Evolutionary conservation across 805 yeast genomes (phyloP), one percentile per base, ranked within the genome.

Genomic region (Candida railenensis): DNA sequence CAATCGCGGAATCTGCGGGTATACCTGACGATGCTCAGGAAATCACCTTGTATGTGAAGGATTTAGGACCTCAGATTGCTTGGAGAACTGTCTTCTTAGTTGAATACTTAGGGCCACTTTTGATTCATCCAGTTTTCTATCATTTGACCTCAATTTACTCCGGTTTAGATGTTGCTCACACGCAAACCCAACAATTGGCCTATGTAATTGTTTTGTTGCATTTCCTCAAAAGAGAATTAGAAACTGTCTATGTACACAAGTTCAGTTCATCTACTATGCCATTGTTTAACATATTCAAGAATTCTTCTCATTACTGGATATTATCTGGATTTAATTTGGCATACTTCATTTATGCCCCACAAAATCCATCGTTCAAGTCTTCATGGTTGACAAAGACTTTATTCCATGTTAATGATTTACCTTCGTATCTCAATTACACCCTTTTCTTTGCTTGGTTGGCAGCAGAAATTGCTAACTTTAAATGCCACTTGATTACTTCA

Each of bases 251-350:
- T 59, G 83, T 94, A 43, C 99, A 94, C 69, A 76, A 78, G 50
- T 94, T 94, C 62, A 87, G 97, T 19, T 74, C 82, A 48, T 83
- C 89, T 21, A 94, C 99, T 12, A 94, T 94, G 99, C 99, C 99
- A 3, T 58, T 87, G 37, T 78, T 81, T 63, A 87, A 89, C 66
- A 68, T 94, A 48, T 87, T 92, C 77, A 89, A 91, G 69, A 94
- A 94, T 71, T 84, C 90, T 34, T 73, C 79, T 53, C 97, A 94
- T 65, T 94, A 94, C 69, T 92, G 97, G 97, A 64, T 88, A n/a
- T 71, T 92, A 53, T 85, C 90, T 45, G 97, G 98, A 63, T 75
- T 63, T 22, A 53, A 61, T 49, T 65, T 81, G 49, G 78, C 82
- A 3, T 69, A 67, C 51, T 82, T 79, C 53, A 63, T 74, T 22